Percentiles rank a stretch among this genome's conserved stretches.
Conservation (phyloP, 2,329 filamentous ascomycete genomes). For the Fusarium denticulatum region DNA sequence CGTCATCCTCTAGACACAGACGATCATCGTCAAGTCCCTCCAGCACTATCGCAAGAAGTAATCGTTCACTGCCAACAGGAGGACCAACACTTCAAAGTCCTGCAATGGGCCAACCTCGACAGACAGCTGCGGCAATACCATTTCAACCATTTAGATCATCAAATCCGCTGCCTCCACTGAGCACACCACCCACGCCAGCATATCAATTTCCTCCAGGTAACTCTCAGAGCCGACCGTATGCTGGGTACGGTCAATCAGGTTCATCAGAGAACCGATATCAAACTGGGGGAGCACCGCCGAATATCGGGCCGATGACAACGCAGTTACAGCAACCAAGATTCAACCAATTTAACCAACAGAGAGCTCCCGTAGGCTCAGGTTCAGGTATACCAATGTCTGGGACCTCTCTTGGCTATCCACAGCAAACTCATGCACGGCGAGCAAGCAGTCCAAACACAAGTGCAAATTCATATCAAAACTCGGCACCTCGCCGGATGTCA, state of each 20-base stretch:
- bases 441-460: not conserved
- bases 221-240: not conserved
- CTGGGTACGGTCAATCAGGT: not conserved
- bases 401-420: not conserved
- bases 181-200: rapidly evolving
- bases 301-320: not conserved
- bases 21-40: not conserved
- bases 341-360: not conserved
- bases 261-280: not conserved
- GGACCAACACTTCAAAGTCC: not conserved
- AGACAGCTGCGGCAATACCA: not conserved
- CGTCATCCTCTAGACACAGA: not conserved
- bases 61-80: too few species aligned
- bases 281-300: not conserved
- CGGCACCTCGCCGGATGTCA: not conserved
- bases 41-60: not conserved
- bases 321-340: not conserved
- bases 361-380: rapidly evolving
- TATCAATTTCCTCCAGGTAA: not conserved
- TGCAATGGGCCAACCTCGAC: not conserved
- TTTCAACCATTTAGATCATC: not conserved
- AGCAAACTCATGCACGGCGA: not conserved
- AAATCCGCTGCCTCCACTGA: not conserved
- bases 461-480: not conserved
- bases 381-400: not conserved